Evolutionary conservation across 495 filamentous ascomycete species (phyloP).

Genomic region (Halenospora varia): DNA sequence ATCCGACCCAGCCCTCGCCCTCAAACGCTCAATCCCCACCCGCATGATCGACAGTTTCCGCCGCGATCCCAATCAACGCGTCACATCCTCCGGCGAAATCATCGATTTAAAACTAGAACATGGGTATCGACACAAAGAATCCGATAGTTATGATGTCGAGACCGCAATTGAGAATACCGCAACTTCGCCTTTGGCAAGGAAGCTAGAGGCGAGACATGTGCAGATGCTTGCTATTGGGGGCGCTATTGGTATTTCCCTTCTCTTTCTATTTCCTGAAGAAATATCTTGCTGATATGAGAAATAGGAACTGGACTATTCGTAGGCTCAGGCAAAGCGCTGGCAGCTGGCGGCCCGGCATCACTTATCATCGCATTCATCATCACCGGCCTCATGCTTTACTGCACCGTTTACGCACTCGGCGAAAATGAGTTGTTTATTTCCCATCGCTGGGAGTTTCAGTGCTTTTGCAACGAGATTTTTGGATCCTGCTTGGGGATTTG

Average conservation of each 20-base stretch:
- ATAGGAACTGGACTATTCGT: constrained; percentile 80
- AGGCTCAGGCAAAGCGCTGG: constrained; percentile 74
- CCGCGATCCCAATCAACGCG: constrained; percentile 74
- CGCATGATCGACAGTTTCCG: constrained; percentile 76
- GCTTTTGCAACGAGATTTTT: constrained; percentile 89
- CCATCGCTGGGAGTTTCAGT: constrained; percentile 88
- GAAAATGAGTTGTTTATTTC: constrained; percentile 79
- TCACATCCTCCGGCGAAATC: too few relatives aligned
- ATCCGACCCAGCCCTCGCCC: too few relatives aligned
- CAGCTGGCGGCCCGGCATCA: constrained; percentile 78
- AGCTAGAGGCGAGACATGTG: constrained; percentile 78
- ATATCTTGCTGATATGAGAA: neutral
- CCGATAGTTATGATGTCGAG: constrained; percentile 69
- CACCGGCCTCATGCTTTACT: constrained; percentile 87
- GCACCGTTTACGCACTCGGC: constrained; percentile 85
- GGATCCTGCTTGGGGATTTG: constrained; percentile 95
- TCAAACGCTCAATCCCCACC: too few relatives aligned
- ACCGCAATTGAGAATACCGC: constrained; percentile 71
- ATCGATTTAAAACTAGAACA: constrained; percentile 53
- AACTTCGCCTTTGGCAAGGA: constrained; percentile 67
- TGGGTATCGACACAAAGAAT: constrained; percentile 48
- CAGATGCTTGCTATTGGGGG: constrained; percentile 98
- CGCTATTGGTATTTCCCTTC: constrained; percentile 86
- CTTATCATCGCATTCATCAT: constrained; percentile 77
- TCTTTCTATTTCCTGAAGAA: too few relatives aligned